Evolutionary conservation across 192 early-diverging fungal species (phyloP).

Genomic region (Podila minutissima): DNA sequence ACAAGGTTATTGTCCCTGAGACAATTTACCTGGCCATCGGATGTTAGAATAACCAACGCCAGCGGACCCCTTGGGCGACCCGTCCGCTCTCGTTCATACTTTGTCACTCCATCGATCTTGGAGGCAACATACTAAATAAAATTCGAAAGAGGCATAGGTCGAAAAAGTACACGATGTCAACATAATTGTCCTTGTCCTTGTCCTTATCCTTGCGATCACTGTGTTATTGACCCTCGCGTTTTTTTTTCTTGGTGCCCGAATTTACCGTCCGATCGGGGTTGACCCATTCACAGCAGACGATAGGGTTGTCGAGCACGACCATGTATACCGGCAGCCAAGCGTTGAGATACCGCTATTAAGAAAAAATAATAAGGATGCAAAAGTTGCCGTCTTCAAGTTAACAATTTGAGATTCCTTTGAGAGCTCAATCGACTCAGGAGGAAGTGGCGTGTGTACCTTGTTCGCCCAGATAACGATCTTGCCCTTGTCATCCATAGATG

Average conservation of each 20-base stretch:
- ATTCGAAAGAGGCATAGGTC: not conserved
- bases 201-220: not conserved
- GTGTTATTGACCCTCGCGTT: not conserved
- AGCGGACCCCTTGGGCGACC: constrained; percentile 23
- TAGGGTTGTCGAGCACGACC: constrained; percentile 28
- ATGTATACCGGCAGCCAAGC: constrained; percentile 42
- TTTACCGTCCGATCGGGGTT: constrained; percentile 44
- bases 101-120: constrained; percentile 30
- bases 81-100: constrained; percentile 37
- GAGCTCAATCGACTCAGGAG: not conserved
- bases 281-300: constrained; percentile 48
- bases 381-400: no score
- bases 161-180: not conserved
- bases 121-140: constrained; percentile 29
- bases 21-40: constrained; percentile 33
- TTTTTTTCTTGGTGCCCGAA: not conserved
- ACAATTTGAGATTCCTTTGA: no score
- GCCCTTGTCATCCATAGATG: constrained; percentile 44
- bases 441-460: constrained; percentile 18
- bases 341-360: constrained; percentile 37
- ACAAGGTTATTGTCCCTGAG: not conserved
- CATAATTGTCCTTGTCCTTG: not conserved
- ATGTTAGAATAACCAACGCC: constrained; percentile 23
- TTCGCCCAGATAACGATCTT: constrained; percentile 48
- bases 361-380: not conserved